Evolutionary conservation across 495 filamentous ascomycete species (phyloP), one percentile per base, ranked within the genome.

Genomic region (Aspergillus haitiensis): DNA sequence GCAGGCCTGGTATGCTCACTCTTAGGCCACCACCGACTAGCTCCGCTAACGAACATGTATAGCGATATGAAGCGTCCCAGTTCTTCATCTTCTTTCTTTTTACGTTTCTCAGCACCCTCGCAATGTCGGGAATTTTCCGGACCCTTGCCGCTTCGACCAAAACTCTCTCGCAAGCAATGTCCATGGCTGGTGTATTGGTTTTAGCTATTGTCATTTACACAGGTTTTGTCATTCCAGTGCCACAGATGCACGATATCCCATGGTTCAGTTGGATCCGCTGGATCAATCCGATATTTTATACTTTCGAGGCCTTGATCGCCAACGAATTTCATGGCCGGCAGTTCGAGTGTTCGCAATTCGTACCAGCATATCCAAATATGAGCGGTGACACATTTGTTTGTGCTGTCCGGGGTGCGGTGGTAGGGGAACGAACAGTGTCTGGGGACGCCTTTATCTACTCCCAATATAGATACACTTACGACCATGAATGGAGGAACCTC

Each of bases 51-150:
- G 21, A 36, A 21, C 1, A 6, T 27, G 50, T 57, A 18, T 44
- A 75, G 72, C 64, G 72, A 55, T 72, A 72, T 44, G 74, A 77
- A 45, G 74, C 82, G 5, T 78, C 68, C 12, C 78, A 82, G 39
- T 89, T 89, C 65, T 88, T 89, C 64, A 76, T 85, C 44, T 88
- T 80, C 69, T 82, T 84, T 52, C 71, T 88, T 6, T 75, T 86
- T 37, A 73, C 74, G 2, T 84, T 83, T 52, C 55, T 83, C 12
- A 72, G 72, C 33, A 83, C 79, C 10, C 74, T 89, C 15, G 76
- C 82, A 37, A 86, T 88, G 83, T 77, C 78, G 18, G 70, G 71
- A 0, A 67, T 81, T 9, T 82, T 82, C 55, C 69, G 80, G 31
- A 78, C 73, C 6, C 63, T 82, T 9, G 81, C 76, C 9, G 76